phyloP scores from a whole-genome alignment of 306 rosid species.

The Geum urbanum region DNA sequence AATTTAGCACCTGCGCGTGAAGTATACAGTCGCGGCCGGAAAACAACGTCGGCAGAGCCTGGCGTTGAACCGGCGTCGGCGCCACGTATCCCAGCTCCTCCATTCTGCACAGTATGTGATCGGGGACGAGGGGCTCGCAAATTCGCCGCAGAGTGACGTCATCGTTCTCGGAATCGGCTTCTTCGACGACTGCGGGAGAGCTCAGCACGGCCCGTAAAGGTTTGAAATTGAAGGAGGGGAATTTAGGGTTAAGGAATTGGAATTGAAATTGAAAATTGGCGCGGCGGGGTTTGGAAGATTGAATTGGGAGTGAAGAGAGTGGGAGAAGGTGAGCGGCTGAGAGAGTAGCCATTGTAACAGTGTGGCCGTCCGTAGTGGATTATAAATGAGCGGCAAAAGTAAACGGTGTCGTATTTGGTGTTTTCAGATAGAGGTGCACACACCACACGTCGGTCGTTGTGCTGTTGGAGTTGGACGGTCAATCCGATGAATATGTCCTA shows the following conservation, averaged over 20 bases:
- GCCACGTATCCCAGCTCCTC: slow-evolving; percentile 73
- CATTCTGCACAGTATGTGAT: slow-evolving; percentile 53
- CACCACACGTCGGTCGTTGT: slow-evolving; percentile 6
- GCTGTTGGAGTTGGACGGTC: slow-evolving; percentile 25
- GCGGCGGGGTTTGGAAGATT: slow-evolving; percentile 26
- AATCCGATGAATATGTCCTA: slow-evolving; percentile 4
- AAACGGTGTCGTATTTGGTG: slow-evolving; percentile 2
- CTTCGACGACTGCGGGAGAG: slow-evolving; percentile 29
- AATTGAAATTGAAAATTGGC: slow-evolving; percentile 7
- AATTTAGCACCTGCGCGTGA: slow-evolving; percentile 77
- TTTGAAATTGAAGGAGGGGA: slow-evolving; percentile 1
- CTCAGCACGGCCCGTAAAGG: slow-evolving; percentile 30
- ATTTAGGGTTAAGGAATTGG: slow-evolving; percentile 13
- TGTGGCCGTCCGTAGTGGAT: not conserved
- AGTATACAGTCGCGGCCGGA: slow-evolving; percentile 74
- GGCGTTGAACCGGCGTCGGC: slow-evolving; percentile 68
- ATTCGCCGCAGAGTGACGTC: slow-evolving; percentile 48
- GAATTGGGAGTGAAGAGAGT: not conserved
- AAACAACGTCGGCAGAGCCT: slow-evolving; percentile 66
- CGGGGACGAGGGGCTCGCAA: slow-evolving; percentile 58
- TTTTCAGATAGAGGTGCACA: too few species aligned
- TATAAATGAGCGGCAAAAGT: not conserved
- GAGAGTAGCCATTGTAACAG: slow-evolving; percentile 29
- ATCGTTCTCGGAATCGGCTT: slow-evolving; percentile 10
- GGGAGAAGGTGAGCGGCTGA: slow-evolving; percentile 30